phyloP scores from a whole-genome alignment of 306 rosid species.

The Begonia loranthoides region DNA sequence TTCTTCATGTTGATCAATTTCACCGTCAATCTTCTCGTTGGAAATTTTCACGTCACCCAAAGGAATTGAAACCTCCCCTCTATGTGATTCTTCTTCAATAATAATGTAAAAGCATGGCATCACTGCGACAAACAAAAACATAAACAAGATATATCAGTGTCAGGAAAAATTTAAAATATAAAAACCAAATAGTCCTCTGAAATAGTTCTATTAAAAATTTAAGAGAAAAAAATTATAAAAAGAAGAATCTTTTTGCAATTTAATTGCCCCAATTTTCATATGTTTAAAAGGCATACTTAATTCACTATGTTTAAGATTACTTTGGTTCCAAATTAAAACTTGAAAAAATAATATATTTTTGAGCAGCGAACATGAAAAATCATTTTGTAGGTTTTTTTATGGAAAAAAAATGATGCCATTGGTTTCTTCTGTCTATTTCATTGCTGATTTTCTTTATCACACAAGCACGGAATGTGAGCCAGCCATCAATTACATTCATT shows the following conservation, averaged over 20 bases:
- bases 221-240: neutral
- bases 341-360: too few relatives aligned
- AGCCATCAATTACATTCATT: too few relatives aligned
- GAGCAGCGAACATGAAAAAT: too few relatives aligned
- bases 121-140: conserved; percentile 36
- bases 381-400: too few relatives aligned
- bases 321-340: too few relatives aligned
- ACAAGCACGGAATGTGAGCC: too few relatives aligned
- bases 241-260: neutral
- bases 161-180: neutral
- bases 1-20: conserved; percentile 25
- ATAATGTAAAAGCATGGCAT: conserved; percentile 81
- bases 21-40: conserved; percentile 27
- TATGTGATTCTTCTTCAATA: conserved; percentile 34
- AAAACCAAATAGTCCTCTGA: neutral
- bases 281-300: neutral
- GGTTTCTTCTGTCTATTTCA: too few relatives aligned
- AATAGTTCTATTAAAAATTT: neutral
- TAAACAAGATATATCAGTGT: too few relatives aligned
- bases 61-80: conserved; percentile 37
- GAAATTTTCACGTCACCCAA: conserved; percentile 53
- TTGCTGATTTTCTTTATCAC: too few relatives aligned
- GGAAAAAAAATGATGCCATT: too few relatives aligned
- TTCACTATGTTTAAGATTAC: too few relatives aligned
- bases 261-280: neutral